Conservation (phyloP, 1,284 basidiomycete species). For the Irpex sp. region DNA sequence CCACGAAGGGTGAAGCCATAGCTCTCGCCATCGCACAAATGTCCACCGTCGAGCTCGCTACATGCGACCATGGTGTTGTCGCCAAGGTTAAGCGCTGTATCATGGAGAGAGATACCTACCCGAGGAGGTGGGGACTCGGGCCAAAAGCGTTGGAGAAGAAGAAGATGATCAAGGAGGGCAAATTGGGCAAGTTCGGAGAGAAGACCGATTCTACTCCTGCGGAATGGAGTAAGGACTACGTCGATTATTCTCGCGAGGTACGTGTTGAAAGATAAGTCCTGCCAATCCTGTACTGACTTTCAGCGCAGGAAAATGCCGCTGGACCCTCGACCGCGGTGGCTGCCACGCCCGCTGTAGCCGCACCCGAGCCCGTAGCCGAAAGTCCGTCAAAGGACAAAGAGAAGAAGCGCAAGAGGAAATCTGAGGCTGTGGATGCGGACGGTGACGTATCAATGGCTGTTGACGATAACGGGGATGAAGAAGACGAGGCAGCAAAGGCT, state of each 20-base stretch:
- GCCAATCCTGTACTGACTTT: constrained; percentile 3
- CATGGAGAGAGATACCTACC: constrained; percentile 99
- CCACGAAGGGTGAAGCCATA: constrained; percentile 99
- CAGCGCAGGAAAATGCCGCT: constrained; percentile 35
- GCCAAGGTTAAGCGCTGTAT: constrained; percentile 99
- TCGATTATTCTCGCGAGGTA: constrained; percentile 81
- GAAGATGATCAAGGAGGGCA: constrained; percentile 95
- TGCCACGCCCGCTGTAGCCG: constrained; percentile 19
- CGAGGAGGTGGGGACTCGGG: constrained; percentile 96
- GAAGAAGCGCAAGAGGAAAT: constrained; percentile 75
- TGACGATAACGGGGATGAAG: constrained; percentile 40
- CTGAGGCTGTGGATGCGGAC: constrained; percentile 47
- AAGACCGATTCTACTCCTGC: constrained; percentile 89
- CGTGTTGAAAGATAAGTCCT: constrained; percentile 10
- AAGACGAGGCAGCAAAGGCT: constrained; percentile 53
- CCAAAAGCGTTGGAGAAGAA: constrained; percentile 98
- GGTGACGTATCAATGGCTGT: constrained; percentile 40
- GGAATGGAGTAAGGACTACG: constrained; percentile 90
- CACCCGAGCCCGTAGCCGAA: constrained; percentile 27
- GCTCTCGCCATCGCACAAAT: constrained; percentile 97
- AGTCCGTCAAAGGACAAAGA: constrained; percentile 53
- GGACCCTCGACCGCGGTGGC: constrained; percentile 32
- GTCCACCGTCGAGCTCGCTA: constrained; percentile 97
- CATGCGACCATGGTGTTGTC: constrained; percentile 98
- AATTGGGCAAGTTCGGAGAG: constrained; percentile 95